Evolutionary conservation across 352 stramenopile genomes (phyloP).

Genomic region (Phytophthora quininea): DNA sequence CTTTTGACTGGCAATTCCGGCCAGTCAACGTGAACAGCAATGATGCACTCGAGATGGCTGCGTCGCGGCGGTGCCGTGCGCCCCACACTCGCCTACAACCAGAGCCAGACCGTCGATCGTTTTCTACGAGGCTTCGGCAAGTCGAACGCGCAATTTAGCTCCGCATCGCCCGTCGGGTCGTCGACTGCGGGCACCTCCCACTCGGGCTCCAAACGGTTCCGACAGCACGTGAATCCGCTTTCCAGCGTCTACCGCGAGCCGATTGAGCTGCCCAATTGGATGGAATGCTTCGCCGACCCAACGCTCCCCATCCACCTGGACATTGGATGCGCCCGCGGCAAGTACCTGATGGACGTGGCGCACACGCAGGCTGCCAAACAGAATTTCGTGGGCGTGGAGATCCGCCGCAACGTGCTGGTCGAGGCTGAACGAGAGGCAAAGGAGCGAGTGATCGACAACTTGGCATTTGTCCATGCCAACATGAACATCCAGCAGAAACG

Average conservation of each 20-base stretch:
- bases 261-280: slow-evolving; percentile 71
- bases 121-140: slow-evolving; percentile 15
- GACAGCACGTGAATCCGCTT: slow-evolving; percentile 88
- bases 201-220: slow-evolving; percentile 59
- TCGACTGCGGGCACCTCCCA: slow-evolving; percentile 8
- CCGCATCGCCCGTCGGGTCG: neutral
- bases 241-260: slow-evolving; percentile 65
- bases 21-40: slow-evolving; percentile 9
- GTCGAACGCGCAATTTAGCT: slow-evolving; percentile 8
- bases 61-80: slow-evolving; percentile 3
- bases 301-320: slow-evolving; percentile 80
- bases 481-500: slow-evolving; percentile 82
- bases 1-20: neutral
- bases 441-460: slow-evolving; percentile 57
- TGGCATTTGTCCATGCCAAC: slow-evolving; percentile 82
- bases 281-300: slow-evolving; percentile 44
- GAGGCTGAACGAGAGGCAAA: slow-evolving; percentile 57
- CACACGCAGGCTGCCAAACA: slow-evolving; percentile 30
- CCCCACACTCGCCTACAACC: slow-evolving; percentile 1
- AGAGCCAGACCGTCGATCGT: neutral
- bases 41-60: slow-evolving; percentile 25
- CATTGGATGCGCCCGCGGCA: slow-evolving; percentile 80
- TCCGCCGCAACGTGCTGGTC: slow-evolving; percentile 77
- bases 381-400: slow-evolving; percentile 88
- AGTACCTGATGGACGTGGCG: slow-evolving; percentile 80